These are phyloP conservation scores for Dendrothele bispora DNA, from an alignment of 768 basidiomycete species.

Conservation along the genomic window DNA sequence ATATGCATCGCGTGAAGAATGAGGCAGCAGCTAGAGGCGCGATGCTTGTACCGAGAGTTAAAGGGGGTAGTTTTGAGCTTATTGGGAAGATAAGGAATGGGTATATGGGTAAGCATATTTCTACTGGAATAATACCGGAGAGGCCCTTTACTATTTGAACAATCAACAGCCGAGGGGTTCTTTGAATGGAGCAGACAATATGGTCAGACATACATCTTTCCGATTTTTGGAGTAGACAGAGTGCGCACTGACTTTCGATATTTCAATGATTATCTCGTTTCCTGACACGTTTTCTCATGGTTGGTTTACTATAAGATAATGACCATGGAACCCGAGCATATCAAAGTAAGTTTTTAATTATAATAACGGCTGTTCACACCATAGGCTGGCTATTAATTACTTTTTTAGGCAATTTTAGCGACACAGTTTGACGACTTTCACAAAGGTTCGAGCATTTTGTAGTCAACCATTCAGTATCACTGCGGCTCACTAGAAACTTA, in stretches of 20 bases:
- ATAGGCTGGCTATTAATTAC: not conserved
- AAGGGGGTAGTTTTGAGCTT: not conserved
- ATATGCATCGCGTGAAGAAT: too few relatives aligned
- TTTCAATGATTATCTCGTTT: not conserved
- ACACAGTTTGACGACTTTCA: conserved; percentile 38
- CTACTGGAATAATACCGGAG: not conserved
- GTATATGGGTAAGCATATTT: conserved; percentile 3
- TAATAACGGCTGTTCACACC: not conserved
- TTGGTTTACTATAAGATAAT: conserved; percentile 11
- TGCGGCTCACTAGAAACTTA: too few relatives aligned
- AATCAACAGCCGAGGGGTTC: conserved; percentile 3
- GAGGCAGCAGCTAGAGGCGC: conserved; percentile 3
- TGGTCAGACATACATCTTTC: not conserved
- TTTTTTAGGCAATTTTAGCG: conserved; percentile 29
- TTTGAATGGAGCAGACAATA: conserved; percentile 5
- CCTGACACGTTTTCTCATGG: not conserved
- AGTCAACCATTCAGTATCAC: conserved; percentile 6
- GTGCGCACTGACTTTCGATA: conserved; percentile 1
- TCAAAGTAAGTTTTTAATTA: conserved; percentile 25
- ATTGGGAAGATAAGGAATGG: not conserved
- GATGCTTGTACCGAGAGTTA: not conserved
- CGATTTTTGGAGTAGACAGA: conserved; percentile 1
- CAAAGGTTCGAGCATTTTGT: conserved; percentile 22
- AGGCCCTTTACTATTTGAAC: not conserved
- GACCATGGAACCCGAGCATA: conserved; percentile 21